These are phyloP conservation scores for Citrus glauca DNA, from an alignment of 345 rosid genomes.

Conservation along the genomic window DNA sequence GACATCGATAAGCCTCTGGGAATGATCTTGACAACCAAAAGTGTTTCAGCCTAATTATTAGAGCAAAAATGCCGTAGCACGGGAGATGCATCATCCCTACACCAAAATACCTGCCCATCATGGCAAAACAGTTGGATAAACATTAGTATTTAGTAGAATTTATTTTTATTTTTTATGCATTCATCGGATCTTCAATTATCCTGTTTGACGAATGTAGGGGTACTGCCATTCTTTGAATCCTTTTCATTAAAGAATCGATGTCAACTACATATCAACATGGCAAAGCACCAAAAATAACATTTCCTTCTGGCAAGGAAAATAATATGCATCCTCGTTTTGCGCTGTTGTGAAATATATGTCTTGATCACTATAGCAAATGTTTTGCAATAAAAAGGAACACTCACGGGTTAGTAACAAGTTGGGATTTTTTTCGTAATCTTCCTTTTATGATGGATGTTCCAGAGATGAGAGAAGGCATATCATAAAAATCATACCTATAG, in stretches of 20 bases:
- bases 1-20: conserved; percentile 38
- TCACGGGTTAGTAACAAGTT: background rate
- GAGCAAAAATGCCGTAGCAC: conserved; percentile 62
- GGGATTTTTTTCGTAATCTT: background rate
- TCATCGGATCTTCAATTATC: background rate
- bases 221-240: background rate
- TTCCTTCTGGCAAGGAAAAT: background rate
- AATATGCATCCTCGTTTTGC: background rate
- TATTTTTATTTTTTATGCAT: too few species aligned
- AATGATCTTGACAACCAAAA: conserved; percentile 43
- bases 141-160: background rate
- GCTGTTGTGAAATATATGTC: too few species aligned
- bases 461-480: background rate
- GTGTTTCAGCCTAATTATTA: conserved; percentile 56
- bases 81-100: conserved; percentile 67
- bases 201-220: background rate
- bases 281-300: background rate
- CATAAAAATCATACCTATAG: background rate
- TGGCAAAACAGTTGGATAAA: conserved; percentile 1
- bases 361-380: background rate
- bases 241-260: background rate
- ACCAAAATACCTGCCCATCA: conserved; percentile 65
- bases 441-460: background rate
- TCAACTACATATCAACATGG: background rate
- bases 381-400: background rate